Percentiles rank a stretch among this genome's conserved stretches.
Conservation (phyloP, 768 basidiomycete species). For the Cyathus striatus region DNA sequence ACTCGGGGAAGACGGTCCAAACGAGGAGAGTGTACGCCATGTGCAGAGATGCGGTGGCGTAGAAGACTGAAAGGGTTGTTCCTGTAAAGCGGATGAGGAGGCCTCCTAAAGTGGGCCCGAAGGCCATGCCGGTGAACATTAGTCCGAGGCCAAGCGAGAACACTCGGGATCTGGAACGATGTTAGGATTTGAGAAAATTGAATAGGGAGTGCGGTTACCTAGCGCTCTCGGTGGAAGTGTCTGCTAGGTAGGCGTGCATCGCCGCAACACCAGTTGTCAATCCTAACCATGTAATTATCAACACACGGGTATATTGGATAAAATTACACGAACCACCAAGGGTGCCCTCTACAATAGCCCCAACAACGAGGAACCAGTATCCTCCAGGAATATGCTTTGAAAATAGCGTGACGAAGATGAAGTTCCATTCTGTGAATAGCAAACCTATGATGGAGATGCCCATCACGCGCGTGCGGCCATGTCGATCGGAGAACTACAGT, state of each 20-base stretch:
- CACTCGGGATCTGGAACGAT: constrained; percentile 44
- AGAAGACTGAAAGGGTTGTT: constrained; percentile 63
- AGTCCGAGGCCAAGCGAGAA: constrained; percentile 68
- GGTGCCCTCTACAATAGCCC: constrained; percentile 61
- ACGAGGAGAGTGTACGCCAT: constrained; percentile 41
- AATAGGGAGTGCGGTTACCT: constrained; percentile 32
- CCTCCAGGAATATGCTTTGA: constrained; percentile 66
- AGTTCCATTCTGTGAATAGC: constrained; percentile 56
- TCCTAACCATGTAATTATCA: constrained; percentile 32
- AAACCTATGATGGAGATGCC: constrained; percentile 56
- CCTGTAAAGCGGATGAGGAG: constrained; percentile 56
- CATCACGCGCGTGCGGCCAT: constrained; percentile 66
- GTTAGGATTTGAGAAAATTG: constrained; percentile 3
- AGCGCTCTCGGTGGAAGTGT: constrained; percentile 49
- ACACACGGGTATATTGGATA: constrained; percentile 2
- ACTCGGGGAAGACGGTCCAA: constrained; percentile 72
- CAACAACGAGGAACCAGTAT: constrained; percentile 73
- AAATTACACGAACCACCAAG: constrained; percentile 54
- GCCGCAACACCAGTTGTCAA: constrained; percentile 43
- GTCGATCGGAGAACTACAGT: constrained; percentile 65
- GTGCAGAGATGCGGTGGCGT: constrained; percentile 50
- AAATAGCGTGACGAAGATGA: constrained; percentile 60
- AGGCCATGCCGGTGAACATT: constrained; percentile 65
- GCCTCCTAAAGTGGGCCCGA: constrained; percentile 73
- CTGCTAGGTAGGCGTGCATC: constrained; percentile 64